Conservation (phyloP, 805 yeast species). For the Wickerhamiella occidentalis region DNA sequence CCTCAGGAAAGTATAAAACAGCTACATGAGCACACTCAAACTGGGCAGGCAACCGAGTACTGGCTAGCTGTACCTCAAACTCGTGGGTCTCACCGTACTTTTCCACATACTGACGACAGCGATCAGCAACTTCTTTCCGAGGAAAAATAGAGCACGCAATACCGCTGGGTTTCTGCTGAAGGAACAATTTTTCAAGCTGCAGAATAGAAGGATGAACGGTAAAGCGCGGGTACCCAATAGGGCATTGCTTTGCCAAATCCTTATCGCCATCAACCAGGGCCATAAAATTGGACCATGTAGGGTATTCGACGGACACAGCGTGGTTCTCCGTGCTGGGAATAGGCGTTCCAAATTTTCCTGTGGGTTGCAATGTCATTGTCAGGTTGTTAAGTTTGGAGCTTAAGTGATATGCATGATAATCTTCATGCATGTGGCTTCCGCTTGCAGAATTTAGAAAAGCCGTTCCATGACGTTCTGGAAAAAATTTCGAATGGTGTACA, state of each 20-base stretch:
- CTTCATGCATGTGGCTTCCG: too few relatives aligned
- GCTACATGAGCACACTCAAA: neutral
- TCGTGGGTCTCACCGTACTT: neutral
- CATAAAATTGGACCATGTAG: neutral
- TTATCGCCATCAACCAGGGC: slow-evolving; percentile 4
- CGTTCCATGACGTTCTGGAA: too few relatives aligned
- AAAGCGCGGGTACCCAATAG: slow-evolving; percentile 7
- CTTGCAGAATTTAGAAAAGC: too few relatives aligned
- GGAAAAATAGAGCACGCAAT: slow-evolving; percentile 4
- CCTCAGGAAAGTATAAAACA: slow-evolving; percentile 3
- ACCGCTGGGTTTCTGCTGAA: neutral
- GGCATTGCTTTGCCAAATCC: neutral
- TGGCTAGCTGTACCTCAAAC: neutral
- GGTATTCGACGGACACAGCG: slow-evolving; percentile 5
- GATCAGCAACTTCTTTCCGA: slow-evolving; percentile 1
- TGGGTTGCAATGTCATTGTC: slow-evolving; percentile 1
- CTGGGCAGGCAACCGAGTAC: neutral
- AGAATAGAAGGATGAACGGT: neutral
- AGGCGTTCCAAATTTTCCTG: neutral
- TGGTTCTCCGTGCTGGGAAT: slow-evolving; percentile 7
- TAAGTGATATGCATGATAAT: neutral
- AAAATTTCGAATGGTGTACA: too few relatives aligned
- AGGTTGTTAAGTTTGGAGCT: neutral
- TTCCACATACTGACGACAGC: neutral
- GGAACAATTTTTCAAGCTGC: neutral